A percentile compares a stretch with the other conserved stretches of the same genome.
phyloP scores from a whole-genome alignment of 2,329 filamentous ascomycete genomes.

The Colletotrichum cereale region DNA sequence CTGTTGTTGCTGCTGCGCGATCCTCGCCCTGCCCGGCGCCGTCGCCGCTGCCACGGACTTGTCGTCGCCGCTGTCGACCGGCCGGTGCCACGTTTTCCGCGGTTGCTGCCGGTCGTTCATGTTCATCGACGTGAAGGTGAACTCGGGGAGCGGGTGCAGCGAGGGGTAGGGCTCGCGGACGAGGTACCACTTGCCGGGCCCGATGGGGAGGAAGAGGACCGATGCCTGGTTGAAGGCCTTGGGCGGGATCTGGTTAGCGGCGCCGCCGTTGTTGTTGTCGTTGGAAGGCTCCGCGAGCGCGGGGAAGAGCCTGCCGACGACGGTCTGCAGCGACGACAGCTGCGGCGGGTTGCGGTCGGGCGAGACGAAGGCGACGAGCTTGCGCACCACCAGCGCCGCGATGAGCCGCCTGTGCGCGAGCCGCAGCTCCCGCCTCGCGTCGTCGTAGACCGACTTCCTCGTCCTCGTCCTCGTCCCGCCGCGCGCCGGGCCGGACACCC shows the following conservation, averaged over 20 bases:
- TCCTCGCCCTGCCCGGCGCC: constrained; percentile 3
- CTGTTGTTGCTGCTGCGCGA: constrained; percentile 14
- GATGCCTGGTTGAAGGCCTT: constrained; percentile 58
- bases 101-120: not conserved
- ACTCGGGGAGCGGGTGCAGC: constrained; percentile 49
- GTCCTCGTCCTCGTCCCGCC: not conserved
- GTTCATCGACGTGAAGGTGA: not conserved
- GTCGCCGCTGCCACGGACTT: not conserved
- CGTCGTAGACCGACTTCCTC: constrained; percentile 4
- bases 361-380: constrained; percentile 63
- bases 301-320: constrained; percentile 64
- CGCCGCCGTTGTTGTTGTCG: not conserved
- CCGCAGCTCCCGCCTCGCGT: constrained; percentile 44
- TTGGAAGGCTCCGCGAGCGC: constrained; percentile 47
- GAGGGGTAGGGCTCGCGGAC: constrained; percentile 61
- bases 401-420: constrained; percentile 55
- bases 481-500: constrained; percentile 36
- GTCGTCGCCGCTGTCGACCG: not conserved
- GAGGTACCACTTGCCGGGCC: constrained; percentile 57
- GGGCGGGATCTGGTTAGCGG: constrained; percentile 36
- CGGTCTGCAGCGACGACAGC: constrained; percentile 58
- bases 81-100: not conserved
- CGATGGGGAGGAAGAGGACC: constrained; percentile 56
- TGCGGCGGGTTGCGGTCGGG: constrained; percentile 60
- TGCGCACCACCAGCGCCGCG: constrained; percentile 61